Evolutionary conservation across 176 grass and related monocot genomes (phyloP), one percentile per base, ranked within the genome.

Genomic region (Raddia distichophylla): DNA sequence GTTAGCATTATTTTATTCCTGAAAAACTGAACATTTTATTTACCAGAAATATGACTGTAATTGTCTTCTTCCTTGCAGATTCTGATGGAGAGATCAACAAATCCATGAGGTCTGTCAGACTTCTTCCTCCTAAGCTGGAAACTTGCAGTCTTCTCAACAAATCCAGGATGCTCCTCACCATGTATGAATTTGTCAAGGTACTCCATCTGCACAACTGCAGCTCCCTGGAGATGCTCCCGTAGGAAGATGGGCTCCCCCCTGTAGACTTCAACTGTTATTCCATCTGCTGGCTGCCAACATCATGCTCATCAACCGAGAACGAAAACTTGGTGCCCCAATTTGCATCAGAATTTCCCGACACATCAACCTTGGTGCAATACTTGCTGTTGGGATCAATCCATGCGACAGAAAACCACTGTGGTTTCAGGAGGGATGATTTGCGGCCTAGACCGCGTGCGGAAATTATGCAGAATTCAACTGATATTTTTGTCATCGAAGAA

Each of bases 361-460:
- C 64, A 43, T 98, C 92, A 16, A 95, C 78, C 78, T 93, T 98
- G 22, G 95, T 98, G 82, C 92, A 98, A 69, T 95, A 98, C 22
- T 98, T 98, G 79, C 60, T 89, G 74, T 83, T 78, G 44, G 86
- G 81, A 37, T 82, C 79, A 62, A 72, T 43, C 79, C 79, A 82
- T 82, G 67, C 56, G 12, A 82, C 27, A 6, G 79, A 82, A 69
- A 82, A 82, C 79, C 79, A 82, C 10, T 82, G 79, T 62, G 67
- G 44, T 56, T 82, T 82, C 10, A 82, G 55, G 43, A 82, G 37
- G 1, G 27, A 61, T 0, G 79, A 51, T 82, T n/a, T 82, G 27
- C 27, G 56, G 9, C 67, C 55, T 37, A 72, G 69, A 18, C 79
- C 67, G 6, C 79, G 44, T 3, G 44, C 79, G 2, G 79, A 82